A percentile compares a stretch with the other conserved stretches of the same genome.
Evolutionary conservation across 768 basidiomycete species (phyloP).

Genomic region (Coprinopsis marcescibilis): DNA sequence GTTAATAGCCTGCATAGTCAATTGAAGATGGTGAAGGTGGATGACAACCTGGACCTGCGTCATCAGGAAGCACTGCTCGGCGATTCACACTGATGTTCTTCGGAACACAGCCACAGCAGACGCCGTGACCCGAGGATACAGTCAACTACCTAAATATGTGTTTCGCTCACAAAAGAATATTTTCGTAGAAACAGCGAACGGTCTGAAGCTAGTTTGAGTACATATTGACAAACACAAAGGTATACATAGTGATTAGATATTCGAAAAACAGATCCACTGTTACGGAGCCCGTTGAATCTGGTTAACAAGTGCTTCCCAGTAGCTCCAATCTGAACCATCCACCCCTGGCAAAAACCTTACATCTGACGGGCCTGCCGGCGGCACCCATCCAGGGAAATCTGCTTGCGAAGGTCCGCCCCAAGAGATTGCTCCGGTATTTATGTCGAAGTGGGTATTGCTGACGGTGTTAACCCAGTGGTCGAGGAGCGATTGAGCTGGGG

Average conservation of each 20-base stretch:
- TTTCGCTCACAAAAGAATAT: too few relatives aligned
- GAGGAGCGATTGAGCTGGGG: constrained; percentile 67
- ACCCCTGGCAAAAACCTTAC: constrained; percentile 40
- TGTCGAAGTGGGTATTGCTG: constrained; percentile 56
- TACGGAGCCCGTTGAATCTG: constrained; percentile 42
- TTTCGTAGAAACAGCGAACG: too few relatives aligned
- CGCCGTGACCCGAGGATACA: too few relatives aligned
- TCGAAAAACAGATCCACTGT: constrained; percentile 1
- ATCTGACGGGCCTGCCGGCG: constrained; percentile 35
- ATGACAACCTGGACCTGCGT: background rate
- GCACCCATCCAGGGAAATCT: constrained; percentile 58
- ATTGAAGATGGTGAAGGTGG: constrained; percentile 2
- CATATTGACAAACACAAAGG: constrained; percentile 2
- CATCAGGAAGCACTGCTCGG: background rate
- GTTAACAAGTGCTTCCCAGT: constrained; percentile 78
- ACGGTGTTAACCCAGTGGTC: constrained; percentile 86
- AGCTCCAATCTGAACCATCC: constrained; percentile 69
- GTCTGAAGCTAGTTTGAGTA: too few relatives aligned
- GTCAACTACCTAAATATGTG: too few relatives aligned
- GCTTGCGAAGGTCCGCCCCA: constrained; percentile 56
- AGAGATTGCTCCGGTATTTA: constrained; percentile 42
- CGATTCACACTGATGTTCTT: too few relatives aligned
- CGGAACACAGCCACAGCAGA: too few relatives aligned
- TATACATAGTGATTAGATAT: too few relatives aligned
- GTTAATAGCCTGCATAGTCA: constrained; percentile 77